Base-by-base conservation (phyloP, 345 rosid genomes). In the Linum lewisii region DNA sequence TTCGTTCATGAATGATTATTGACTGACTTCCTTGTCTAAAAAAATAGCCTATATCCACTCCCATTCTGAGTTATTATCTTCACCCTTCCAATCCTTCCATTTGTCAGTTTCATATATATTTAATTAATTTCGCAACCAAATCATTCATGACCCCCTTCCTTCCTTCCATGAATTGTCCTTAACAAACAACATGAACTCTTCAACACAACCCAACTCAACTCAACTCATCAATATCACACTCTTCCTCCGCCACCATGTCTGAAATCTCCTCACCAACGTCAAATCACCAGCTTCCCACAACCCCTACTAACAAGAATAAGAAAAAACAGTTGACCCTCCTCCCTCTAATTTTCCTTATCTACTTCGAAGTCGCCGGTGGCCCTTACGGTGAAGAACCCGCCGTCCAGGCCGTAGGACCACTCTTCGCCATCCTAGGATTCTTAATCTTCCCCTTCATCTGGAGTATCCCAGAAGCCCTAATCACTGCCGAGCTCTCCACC, bases 291-390 rank as follows among this genome's bases (percentile, higher is more conserved):
- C 68, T 61, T 7, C 51, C 77, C 16, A 14, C 36, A 24, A 55
- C 71, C 49, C 18, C 62, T 24, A 22, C 38, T 36, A n/a, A 54
- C 16, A 15, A 69, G 57, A 55, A 11, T 24, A 55, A 24, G 29
- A 56, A 3, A 5, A 62, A 62, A 55, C 84, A 82, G 57, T 81
- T 87, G 34, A 72, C 89, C 49, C 83, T 87, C 56, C 34, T 87
- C 37, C 95, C 95, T 57, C 86, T 91, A 54, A 72, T 90, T 52
- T 90, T 90, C 77, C 82, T 85, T 26, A 87, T 90, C 61, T 90
- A 85, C 79, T 87, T 90, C 49, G 94, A 90, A 73, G 97, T 87
- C n/a, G 86, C 94, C 1, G 91, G 97, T 1, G 96, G 96, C 2
- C 92, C 97, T 0, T 85, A 74, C 14, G 91, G 96, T 0, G 94